These are phyloP conservation scores for Didymellaceae sp. DNA, from an alignment of 2,329 filamentous ascomycete species.

Conservation along the genomic window DNA sequence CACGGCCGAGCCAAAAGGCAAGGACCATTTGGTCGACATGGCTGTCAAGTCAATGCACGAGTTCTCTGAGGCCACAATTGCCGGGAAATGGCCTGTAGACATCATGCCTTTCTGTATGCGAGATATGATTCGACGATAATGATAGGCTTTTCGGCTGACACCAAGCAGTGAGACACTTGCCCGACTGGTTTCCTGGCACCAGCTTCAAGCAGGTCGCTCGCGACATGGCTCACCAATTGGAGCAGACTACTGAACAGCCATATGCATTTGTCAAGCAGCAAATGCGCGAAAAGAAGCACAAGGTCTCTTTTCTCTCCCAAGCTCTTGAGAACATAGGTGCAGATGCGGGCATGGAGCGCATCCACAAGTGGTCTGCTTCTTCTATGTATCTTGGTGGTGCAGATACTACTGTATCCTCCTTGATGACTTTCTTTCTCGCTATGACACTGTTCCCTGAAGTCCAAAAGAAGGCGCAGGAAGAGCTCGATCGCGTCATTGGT, in stretches of 20 bases:
- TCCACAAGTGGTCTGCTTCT: constrained; percentile 52
- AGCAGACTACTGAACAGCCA: constrained; percentile 47
- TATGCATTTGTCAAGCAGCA: constrained; percentile 54
- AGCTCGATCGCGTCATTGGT: constrained; percentile 59
- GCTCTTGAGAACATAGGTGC: constrained; percentile 44
- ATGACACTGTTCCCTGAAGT: constrained; percentile 59
- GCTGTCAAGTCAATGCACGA: constrained; percentile 51
- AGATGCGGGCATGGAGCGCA: constrained; percentile 42
- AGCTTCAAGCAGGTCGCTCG: constrained; percentile 53
- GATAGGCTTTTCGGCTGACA: background rate
- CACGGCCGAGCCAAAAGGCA: constrained; percentile 48
- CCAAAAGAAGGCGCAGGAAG: constrained; percentile 55
- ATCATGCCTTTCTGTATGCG: constrained; percentile 54
- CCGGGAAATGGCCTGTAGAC: constrained; percentile 57
- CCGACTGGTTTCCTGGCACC: constrained; percentile 57
- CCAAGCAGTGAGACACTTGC: constrained; percentile 47
- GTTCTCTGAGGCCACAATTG: constrained; percentile 50
- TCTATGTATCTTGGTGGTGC: constrained; percentile 56
- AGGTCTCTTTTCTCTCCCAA: constrained; percentile 51
- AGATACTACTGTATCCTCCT: constrained; percentile 53
- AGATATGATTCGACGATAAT: constrained; percentile 7
- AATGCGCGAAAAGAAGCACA: constrained; percentile 41
- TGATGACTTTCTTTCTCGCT: constrained; percentile 58
- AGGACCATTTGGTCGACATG: constrained; percentile 55
- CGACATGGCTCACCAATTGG: constrained; percentile 43